Conservation (phyloP, 2,329 filamentous ascomycete species). For the Ceratocystis variospora region DNA sequence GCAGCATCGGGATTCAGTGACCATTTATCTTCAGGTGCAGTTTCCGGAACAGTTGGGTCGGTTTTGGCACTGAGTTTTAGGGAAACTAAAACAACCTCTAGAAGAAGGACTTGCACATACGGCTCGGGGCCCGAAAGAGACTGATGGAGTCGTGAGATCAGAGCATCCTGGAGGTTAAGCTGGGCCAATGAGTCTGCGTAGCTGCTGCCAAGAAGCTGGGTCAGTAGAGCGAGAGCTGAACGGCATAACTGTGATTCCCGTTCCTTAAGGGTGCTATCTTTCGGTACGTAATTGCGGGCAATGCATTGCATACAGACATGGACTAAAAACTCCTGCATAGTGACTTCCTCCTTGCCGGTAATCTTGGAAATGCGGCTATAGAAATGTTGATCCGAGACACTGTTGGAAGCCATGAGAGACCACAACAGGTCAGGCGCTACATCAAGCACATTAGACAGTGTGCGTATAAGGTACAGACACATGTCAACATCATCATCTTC, state of each 20-base stretch:
- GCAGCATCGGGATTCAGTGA: not conserved
- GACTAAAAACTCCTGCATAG: constrained; percentile 54
- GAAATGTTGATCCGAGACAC: constrained; percentile 35
- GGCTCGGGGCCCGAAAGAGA: constrained; percentile 49
- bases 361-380: constrained; percentile 31
- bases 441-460: constrained; percentile 57
- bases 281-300: constrained; percentile 29
- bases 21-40: constrained; percentile 35
- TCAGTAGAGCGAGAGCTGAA: constrained; percentile 53
- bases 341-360: constrained; percentile 39
- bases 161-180: constrained; percentile 53
- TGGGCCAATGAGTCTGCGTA: constrained; percentile 44
- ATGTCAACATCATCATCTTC: constrained; percentile 58
- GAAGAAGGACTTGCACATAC: constrained; percentile 60
- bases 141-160: constrained; percentile 54
- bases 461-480: constrained; percentile 64
- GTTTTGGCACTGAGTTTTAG: constrained; percentile 45
- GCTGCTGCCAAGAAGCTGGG: constrained; percentile 53
- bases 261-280: constrained; percentile 27
- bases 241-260: constrained; percentile 56
- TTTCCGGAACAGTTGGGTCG: constrained; percentile 41
- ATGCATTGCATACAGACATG: constrained; percentile 53
- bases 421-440: constrained; percentile 57
- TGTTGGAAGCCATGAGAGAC: constrained; percentile 53
- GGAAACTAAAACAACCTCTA: constrained; percentile 63